These are phyloP conservation scores for Sporothrix humicola DNA, from an alignment of 2,329 filamentous ascomycete species.

Conservation along the genomic window DNA sequence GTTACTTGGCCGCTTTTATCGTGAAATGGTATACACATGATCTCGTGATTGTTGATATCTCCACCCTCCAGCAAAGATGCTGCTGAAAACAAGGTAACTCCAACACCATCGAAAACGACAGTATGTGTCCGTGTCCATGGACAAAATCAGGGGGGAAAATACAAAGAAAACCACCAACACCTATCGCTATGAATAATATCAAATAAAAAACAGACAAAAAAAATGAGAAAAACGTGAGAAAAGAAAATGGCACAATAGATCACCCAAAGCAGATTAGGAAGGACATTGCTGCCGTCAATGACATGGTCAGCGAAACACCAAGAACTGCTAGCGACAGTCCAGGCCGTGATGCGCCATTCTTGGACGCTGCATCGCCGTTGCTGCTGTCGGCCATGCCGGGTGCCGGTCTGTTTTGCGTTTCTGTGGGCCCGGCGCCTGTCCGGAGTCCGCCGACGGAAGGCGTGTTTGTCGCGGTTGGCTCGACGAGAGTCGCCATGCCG, in stretches of 20 bases:
- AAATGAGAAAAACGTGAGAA: background rate
- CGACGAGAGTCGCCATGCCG: conserved; percentile 26
- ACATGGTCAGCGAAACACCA: background rate
- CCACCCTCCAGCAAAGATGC: background rate
- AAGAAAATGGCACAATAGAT: background rate
- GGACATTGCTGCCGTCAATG: background rate
- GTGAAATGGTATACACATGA: background rate
- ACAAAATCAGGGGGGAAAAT: background rate
- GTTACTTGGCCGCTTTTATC: too few relatives aligned
- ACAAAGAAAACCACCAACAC: background rate
- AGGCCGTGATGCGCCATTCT: background rate
- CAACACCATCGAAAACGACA: conserved; percentile 8
- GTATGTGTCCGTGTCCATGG: background rate
- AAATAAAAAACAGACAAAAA: background rate
- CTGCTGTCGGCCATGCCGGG: background rate
- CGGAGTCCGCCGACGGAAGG: background rate
- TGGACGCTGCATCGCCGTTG: background rate
- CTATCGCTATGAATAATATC: conserved; percentile 8
- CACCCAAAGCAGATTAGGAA: background rate
- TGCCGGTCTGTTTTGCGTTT: background rate
- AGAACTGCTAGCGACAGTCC: background rate
- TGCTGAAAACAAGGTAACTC: background rate
- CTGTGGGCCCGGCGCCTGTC: background rate
- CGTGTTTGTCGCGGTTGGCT: background rate
- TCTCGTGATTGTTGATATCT: background rate